Evolutionary conservation across 1,139 yeast species (phyloP).

Genomic region (Spathaspora sp.): DNA sequence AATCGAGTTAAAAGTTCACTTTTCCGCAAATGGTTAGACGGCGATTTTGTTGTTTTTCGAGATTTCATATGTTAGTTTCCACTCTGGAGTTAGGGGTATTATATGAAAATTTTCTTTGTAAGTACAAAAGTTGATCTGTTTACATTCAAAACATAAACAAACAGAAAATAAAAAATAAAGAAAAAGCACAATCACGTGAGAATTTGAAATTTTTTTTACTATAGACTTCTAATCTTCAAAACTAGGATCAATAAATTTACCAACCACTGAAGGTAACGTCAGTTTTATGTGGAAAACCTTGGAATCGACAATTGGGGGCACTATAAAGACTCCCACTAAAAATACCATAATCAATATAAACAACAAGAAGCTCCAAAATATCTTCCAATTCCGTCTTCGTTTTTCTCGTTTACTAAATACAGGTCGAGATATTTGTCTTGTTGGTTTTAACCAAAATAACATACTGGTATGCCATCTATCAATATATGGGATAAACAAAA

Average conservation of each 20-base stretch:
- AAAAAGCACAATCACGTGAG: neutral
- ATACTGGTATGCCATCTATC: conserved; percentile 36
- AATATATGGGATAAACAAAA: conserved; percentile 65
- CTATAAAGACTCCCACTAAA: conserved; percentile 18
- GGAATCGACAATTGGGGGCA: conserved; percentile 12
- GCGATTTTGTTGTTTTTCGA: neutral
- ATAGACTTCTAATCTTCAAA: neutral
- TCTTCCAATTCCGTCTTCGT: conserved; percentile 17
- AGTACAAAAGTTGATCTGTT: neutral
- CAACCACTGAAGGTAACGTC: neutral
- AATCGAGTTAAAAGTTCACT: conserved; percentile 17
- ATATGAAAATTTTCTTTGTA: neutral
- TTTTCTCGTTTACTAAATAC: conserved; percentile 24
- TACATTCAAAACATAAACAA: neutral
- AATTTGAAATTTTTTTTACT: neutral
- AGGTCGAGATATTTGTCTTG: conserved; percentile 25
- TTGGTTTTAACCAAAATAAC: conserved; percentile 39
- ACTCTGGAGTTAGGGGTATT: neutral
- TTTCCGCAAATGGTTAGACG: conserved; percentile 1
- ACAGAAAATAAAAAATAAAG: neutral
- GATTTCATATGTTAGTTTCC: neutral
- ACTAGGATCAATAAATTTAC: neutral
- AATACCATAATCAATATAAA: conserved; percentile 19
- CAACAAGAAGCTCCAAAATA: conserved; percentile 20
- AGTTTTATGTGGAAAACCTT: conserved; percentile 6